These are phyloP conservation scores for Clohesyomyces aquaticus DNA, from an alignment of 495 filamentous ascomycete genomes.

Conservation along the genomic window DNA sequence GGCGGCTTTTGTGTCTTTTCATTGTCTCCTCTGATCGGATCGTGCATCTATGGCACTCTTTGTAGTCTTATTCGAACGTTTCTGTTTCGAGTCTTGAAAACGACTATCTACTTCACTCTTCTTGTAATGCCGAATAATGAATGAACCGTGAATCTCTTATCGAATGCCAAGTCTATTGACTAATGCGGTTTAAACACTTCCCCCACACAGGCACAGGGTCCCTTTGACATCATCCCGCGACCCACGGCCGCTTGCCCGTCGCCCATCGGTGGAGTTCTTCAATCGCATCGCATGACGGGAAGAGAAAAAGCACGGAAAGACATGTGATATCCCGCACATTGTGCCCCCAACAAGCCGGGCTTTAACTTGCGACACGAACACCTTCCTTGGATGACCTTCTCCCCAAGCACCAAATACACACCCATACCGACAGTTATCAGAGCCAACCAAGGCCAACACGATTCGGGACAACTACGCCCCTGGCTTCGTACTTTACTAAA, in stretches of 20 bases:
- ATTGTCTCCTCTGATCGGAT: background rate
- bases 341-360: background rate
- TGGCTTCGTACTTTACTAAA: background rate
- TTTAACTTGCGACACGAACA: background rate
- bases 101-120: too few species aligned
- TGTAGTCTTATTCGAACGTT: background rate
- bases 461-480: background rate
- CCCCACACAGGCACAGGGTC: background rate
- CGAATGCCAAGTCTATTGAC: background rate
- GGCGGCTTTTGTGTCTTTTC: background rate
- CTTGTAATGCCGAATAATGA: too few species aligned
- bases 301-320: background rate
- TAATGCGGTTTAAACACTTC: background rate
- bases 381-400: background rate
- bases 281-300: background rate
- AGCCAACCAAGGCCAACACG: background rate
- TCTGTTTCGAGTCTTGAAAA: background rate
- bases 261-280: background rate
- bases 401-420: background rate
- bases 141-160: background rate
- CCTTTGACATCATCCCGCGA: constrained; percentile 7
- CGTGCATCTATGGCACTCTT: background rate
- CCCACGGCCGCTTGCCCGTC: background rate
- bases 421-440: background rate
- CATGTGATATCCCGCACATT: constrained; percentile 5